Percentiles rank a stretch among this genome's conserved stretches.
These are phyloP conservation scores for Collariella sp. DNA, from an alignment of 495 filamentous ascomycete genomes.

Conservation along the genomic window DNA sequence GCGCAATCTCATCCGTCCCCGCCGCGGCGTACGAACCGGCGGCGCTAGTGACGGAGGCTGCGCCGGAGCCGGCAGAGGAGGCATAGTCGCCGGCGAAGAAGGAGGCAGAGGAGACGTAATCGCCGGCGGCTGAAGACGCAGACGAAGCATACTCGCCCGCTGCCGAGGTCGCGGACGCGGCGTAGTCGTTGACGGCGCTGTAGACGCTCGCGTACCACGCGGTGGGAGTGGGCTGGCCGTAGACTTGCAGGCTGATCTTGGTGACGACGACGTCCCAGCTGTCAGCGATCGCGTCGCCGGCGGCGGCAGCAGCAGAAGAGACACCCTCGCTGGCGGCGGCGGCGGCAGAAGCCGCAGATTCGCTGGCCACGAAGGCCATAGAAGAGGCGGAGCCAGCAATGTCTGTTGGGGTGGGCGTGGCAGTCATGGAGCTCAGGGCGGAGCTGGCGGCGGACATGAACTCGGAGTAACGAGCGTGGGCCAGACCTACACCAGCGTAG, in stretches of 20 bases:
- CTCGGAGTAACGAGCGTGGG: conserved; percentile 66
- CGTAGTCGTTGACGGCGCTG: conserved; percentile 23
- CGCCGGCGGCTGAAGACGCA: conserved; percentile 44
- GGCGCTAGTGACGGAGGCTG: conserved; percentile 39
- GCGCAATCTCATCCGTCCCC: conserved; percentile 42
- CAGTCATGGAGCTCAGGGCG: conserved; percentile 45
- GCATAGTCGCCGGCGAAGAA: conserved; percentile 1
- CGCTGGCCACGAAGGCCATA: conserved; percentile 21
- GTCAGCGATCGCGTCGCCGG: conserved; percentile 38
- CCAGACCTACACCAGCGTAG: conserved; percentile 66
- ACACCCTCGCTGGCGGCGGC: conserved; percentile 29
- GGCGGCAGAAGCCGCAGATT: conserved; percentile 22
- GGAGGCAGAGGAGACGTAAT: conserved; percentile 47
- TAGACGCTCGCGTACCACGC: conserved; percentile 44
- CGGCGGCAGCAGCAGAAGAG: conserved; percentile 19
- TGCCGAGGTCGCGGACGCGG: no score
- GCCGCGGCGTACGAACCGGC: conserved; percentile 50
- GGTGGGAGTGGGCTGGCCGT: conserved; percentile 59
- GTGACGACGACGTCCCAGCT: conserved; percentile 60
- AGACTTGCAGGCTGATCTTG: conserved; percentile 60
- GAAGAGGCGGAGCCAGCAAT: conserved; percentile 35
- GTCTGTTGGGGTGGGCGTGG: conserved; percentile 42
- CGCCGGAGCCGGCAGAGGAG: conserved; percentile 21
- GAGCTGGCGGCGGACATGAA: conserved; percentile 61
- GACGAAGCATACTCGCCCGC: conserved; percentile 29